These are phyloP conservation scores for Suhomyces sp. DNA, from an alignment of 805 yeast species.

Conservation along the genomic window DNA sequence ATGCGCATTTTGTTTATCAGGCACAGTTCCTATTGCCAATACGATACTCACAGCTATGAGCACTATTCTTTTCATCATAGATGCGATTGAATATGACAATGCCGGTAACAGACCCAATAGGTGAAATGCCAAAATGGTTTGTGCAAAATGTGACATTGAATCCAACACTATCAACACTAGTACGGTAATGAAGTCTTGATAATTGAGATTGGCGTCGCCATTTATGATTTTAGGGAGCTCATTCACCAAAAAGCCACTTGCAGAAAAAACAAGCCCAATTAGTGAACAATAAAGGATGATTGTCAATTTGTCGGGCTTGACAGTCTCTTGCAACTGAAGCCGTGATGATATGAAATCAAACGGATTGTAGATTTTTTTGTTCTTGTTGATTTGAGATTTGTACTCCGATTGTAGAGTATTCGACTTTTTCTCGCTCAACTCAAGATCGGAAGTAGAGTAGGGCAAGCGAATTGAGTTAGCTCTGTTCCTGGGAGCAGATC, in stretches of 20 bases:
- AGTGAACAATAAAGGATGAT: constrained; percentile 76
- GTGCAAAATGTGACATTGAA: constrained; percentile 75
- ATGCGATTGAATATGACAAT: constrained; percentile 81
- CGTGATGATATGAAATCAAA: constrained; percentile 14
- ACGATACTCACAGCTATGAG: constrained; percentile 72
- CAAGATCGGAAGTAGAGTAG: constrained; percentile 32
- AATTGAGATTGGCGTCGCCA: constrained; percentile 8
- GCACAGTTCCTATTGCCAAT: constrained; percentile 40
- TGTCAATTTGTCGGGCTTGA: constrained; percentile 75
- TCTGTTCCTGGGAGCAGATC: constrained; percentile 15
- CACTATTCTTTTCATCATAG: constrained; percentile 84
- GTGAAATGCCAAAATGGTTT: constrained; percentile 78
- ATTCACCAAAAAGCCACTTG: constrained; percentile 67
- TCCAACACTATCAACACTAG: constrained; percentile 56
- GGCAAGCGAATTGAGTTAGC: constrained; percentile 24
- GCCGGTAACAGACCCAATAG: constrained; percentile 79
- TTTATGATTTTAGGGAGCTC: constrained; percentile 46
- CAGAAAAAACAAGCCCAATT: constrained; percentile 66
- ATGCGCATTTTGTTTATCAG: constrained; percentile 8
- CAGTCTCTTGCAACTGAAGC: constrained; percentile 16
- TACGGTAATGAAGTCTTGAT: constrained; percentile 24
- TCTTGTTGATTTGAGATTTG: constrained; percentile 13
- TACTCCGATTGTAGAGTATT: constrained; percentile 7
- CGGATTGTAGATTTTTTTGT: constrained; percentile 21
- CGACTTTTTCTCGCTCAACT: constrained; percentile 21